Conservation (phyloP, 306 rosid genomes). For the Vigna hirtella region DNA sequence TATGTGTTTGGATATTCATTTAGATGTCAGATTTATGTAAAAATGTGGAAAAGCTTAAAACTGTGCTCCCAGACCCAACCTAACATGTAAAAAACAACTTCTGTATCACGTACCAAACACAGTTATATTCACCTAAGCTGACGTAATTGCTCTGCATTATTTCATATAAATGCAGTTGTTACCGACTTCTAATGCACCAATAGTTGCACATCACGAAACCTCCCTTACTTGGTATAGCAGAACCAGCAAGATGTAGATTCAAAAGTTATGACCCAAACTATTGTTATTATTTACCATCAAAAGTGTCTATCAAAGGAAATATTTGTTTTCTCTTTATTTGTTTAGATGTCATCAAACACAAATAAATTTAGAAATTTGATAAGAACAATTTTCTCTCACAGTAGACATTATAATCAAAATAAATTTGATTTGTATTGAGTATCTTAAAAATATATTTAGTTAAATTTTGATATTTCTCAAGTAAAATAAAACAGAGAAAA, state of each 20-base stretch:
- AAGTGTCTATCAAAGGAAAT: neutral
- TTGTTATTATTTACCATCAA: neutral
- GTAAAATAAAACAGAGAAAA: neutral
- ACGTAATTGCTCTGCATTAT: neutral
- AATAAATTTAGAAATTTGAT: no score
- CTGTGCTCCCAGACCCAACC: no score
- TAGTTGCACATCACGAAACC: neutral
- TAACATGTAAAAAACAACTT: no score
- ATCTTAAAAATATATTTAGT: no score
- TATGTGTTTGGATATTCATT: neutral
- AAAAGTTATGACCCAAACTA: neutral
- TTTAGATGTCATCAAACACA: neutral
- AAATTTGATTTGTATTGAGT: no score
- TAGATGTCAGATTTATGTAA: neutral
- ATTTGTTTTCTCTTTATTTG: neutral
- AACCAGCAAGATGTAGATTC: slow-evolving; percentile 4
- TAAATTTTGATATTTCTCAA: no score
- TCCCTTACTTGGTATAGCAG: neutral
- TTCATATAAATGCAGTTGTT: slow-evolving; percentile 3
- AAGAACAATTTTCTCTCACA: no score
- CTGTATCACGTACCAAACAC: no score
- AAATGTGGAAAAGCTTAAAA: neutral
- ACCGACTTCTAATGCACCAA: neutral
- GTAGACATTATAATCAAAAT: no score
- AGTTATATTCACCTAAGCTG: neutral